These are phyloP conservation scores for Cymodocea nodosa DNA, from an alignment of 116 monocot species.

Conservation along the genomic window DNA sequence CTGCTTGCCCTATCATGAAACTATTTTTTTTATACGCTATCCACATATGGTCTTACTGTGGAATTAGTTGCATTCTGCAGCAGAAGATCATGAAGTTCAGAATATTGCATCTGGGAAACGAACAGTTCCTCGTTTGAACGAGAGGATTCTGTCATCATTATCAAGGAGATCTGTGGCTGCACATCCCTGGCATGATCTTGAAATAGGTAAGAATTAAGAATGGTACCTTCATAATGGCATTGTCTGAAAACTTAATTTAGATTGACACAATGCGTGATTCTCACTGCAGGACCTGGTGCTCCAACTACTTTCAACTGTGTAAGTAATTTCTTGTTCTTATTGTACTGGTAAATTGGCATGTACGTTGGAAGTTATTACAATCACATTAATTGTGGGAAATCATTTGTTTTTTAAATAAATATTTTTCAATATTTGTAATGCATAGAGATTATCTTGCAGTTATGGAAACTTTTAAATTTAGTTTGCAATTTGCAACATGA, in stretches of 20 bases:
- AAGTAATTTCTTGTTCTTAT: constrained; percentile 1
- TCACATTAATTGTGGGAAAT: too few relatives aligned
- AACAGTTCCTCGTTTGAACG: constrained; percentile 11
- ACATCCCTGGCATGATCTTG: constrained; percentile 34
- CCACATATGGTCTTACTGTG: too few relatives aligned
- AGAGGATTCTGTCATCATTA: constrained; percentile 17
- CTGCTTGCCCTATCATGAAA: too few relatives aligned
- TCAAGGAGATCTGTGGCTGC: constrained; percentile 24
- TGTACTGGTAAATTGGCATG: too few relatives aligned
- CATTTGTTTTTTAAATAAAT: too few relatives aligned
- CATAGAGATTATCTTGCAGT: too few relatives aligned
- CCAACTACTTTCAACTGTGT: constrained; percentile 25
- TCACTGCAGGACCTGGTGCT: constrained; percentile 24
- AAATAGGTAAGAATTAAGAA: constrained; percentile 14
- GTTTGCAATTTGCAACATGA: too few relatives aligned
- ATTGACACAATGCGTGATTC: background rate
- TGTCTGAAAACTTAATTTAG: background rate
- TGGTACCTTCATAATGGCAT: background rate
- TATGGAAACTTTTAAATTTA: too few relatives aligned
- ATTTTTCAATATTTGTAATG: too few relatives aligned
- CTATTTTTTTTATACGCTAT: too few relatives aligned
- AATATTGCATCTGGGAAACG: background rate
- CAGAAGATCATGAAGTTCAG: background rate
- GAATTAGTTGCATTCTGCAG: background rate
- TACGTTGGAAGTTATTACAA: too few relatives aligned